phyloP scores from a whole-genome alignment of 495 filamentous ascomycete species.

The Neurospora sp. region DNA sequence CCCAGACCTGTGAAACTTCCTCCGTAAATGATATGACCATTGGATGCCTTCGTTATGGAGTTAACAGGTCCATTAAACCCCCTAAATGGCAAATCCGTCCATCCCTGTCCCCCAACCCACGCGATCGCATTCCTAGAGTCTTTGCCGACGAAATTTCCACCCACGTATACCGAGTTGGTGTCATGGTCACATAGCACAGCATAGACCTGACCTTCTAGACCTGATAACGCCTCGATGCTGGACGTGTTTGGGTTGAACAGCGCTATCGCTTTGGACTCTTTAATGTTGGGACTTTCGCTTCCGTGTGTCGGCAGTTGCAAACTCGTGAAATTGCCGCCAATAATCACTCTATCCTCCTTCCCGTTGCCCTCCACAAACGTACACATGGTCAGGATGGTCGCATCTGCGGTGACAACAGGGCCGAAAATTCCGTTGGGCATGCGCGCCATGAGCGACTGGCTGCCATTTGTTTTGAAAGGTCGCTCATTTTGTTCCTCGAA shows the following conservation, averaged over 20 bases:
- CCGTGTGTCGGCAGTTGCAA: constrained; percentile 29
- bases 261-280: constrained; percentile 60
- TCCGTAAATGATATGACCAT: constrained; percentile 83
- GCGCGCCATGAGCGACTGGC: constrained; percentile 67
- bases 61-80: constrained; percentile 92
- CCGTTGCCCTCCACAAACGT: constrained; percentile 61
- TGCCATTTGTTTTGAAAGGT: constrained; percentile 58
- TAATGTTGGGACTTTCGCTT: background rate
- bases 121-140: constrained; percentile 84
- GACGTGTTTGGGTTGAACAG: constrained; percentile 63
- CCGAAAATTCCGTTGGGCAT: constrained; percentile 82
- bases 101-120: constrained; percentile 63
- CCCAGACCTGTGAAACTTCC: constrained; percentile 87
- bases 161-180: constrained; percentile 81
- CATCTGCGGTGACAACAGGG: constrained; percentile 64
- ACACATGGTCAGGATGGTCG: constrained; percentile 78
- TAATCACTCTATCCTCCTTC: constrained; percentile 59
- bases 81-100: constrained; percentile 79
- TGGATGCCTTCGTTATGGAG: constrained; percentile 67
- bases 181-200: constrained; percentile 74
- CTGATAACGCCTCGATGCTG: constrained; percentile 58
- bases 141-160: constrained; percentile 68
- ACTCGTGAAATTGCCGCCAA: constrained; percentile 96
- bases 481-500: constrained; percentile 70
- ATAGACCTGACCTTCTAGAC: constrained; percentile 71